phyloP scores from a whole-genome alignment of 2,329 filamentous ascomycete genomes.

The Monascus ruber region DNA sequence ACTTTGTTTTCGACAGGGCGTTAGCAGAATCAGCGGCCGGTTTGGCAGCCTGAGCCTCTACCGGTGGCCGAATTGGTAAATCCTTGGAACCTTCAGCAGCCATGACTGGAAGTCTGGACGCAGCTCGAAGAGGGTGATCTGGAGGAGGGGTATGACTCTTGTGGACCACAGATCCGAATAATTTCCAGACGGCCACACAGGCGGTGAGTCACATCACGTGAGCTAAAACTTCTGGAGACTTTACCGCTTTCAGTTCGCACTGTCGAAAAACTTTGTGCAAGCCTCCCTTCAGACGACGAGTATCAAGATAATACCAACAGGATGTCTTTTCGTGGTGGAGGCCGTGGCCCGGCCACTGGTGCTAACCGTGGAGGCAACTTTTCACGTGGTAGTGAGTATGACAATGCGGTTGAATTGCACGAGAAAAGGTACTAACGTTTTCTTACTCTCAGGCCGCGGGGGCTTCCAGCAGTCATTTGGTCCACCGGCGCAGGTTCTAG shows the following conservation, averaged over 20 bases:
- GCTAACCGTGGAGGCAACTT: constrained; percentile 41
- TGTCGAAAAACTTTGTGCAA: constrained; percentile 29
- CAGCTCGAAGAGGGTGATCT: constrained; percentile 12
- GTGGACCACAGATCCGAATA: constrained; percentile 2
- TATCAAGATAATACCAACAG: constrained; percentile 20
- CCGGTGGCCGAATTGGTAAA: constrained; percentile 24
- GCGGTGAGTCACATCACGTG: constrained; percentile 25
- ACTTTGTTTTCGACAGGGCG: constrained; percentile 25
- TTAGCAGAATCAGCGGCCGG: constrained; percentile 12
- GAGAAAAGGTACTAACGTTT: constrained; percentile 23
- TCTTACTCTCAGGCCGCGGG: constrained; percentile 43
- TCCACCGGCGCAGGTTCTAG: constrained; percentile 50
- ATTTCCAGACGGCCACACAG: constrained; percentile 6
- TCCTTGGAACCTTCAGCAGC: constrained; percentile 25
- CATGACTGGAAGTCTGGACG: constrained; percentile 13
- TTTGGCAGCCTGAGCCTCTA: constrained; percentile 14
- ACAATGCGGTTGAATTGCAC: constrained; percentile 9
- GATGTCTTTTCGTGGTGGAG: constrained; percentile 56
- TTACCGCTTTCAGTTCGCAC: constrained; percentile 35
- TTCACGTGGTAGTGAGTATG: constrained; percentile 31
- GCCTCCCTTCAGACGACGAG: background rate
- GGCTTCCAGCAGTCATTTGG: constrained; percentile 52
- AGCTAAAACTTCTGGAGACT: constrained; percentile 28
- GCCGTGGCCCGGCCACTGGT: constrained; percentile 38
- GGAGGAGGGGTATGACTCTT: constrained; percentile 2